Evolutionary conservation across 78 protist species (phyloP).

Genomic region (Pelomyxa schiedti): DNA sequence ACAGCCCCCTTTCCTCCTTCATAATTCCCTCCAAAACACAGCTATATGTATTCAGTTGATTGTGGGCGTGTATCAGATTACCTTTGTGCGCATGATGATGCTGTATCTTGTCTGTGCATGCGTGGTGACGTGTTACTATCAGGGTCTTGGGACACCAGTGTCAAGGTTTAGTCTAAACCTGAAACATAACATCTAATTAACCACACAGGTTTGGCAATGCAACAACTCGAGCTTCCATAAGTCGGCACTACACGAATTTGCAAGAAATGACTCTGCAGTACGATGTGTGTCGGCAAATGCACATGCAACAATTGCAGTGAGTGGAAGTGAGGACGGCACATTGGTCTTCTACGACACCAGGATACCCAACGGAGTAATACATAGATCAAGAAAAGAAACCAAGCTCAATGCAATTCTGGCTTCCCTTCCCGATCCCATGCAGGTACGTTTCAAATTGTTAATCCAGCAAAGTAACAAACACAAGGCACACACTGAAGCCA

Average conservation of each 20-base stretch:
- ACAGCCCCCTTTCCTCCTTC: no score
- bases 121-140: slow-evolving; percentile 25
- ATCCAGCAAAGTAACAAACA: no score
- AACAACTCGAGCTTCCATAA: neutral
- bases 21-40: neutral
- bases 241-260: neutral
- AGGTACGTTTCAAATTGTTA: no score
- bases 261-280: neutral
- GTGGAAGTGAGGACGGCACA: neutral
- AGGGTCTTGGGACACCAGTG: slow-evolving; percentile 64
- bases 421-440: no score
- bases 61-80: slow-evolving; percentile 40
- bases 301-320: neutral
- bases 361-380: neutral
- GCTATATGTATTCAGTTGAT: slow-evolving; percentile 42
- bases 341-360: neutral
- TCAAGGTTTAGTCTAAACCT: no score
- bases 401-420: neutral
- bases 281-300: neutral
- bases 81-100: slow-evolving; percentile 55
- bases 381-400: neutral
- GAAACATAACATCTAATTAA: no score
- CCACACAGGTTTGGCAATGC: no score
- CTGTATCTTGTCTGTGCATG: slow-evolving; percentile 34
- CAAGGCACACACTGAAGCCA: no score